These are phyloP conservation scores for Chrysanthemum seticuspe DNA, from an alignment of 129 eudicot genomes.

Conservation along the genomic window DNA sequence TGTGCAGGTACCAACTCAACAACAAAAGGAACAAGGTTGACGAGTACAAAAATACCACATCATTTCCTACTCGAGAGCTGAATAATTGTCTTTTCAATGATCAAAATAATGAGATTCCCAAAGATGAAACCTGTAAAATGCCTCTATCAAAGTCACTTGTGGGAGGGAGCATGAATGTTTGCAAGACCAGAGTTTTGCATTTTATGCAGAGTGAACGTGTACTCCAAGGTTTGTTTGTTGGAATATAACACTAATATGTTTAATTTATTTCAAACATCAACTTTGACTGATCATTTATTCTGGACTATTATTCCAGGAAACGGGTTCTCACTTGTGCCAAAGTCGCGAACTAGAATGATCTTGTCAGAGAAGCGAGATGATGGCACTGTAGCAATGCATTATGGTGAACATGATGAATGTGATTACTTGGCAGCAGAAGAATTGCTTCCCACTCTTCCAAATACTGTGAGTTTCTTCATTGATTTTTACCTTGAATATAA, in stretches of 20 bases:
- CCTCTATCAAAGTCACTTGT: conserved; percentile 78
- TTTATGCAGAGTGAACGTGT: conserved; percentile 60
- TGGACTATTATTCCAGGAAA: conserved; percentile 43
- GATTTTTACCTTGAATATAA: not conserved
- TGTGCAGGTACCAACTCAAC: conserved; percentile 72
- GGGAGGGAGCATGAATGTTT: conserved; percentile 79
- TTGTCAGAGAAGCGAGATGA: conserved; percentile 84
- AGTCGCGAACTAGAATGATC: conserved; percentile 62
- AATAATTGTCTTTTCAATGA: conserved; percentile 47
- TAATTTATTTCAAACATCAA: not conserved
- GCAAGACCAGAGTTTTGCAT: conserved; percentile 70
- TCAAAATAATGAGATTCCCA: conserved; percentile 50
- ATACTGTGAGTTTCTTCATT: conserved; percentile 62
- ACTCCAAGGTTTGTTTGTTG: conserved; percentile 66
- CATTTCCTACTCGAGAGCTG: conserved; percentile 48
- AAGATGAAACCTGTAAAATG: conserved; percentile 76
- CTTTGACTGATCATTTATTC: conserved; percentile 19
- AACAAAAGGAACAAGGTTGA: conserved; percentile 70
- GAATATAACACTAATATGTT: not conserved
- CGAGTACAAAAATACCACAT: conserved; percentile 37
- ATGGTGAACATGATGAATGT: conserved; percentile 76
- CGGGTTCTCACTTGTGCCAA: conserved; percentile 45
- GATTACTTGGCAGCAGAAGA: conserved; percentile 75
- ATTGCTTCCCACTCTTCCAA: conserved; percentile 81
- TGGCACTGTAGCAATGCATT: conserved; percentile 82